Conservation (phyloP, 495 filamentous ascomycete genomes). For the Xylaria scruposa region DNA sequence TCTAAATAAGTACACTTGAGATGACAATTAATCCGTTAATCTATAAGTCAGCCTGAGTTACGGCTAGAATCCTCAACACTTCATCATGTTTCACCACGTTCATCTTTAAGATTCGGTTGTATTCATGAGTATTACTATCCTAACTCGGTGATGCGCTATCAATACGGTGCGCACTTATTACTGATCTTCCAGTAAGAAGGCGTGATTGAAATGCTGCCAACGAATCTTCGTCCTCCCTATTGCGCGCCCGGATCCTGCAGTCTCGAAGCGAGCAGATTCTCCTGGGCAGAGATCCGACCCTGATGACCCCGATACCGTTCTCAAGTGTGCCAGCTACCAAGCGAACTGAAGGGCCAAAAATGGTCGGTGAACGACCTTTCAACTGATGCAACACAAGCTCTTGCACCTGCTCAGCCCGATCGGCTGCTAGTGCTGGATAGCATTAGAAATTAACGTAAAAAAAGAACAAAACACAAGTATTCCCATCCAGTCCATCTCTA, state of each 20-base stretch:
- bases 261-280: not conserved
- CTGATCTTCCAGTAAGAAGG: not conserved
- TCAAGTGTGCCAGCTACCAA: not conserved
- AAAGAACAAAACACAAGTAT: not conserved
- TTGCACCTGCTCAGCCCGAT: not conserved
- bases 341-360: not conserved
- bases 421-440: not conserved
- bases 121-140: slow-evolving; percentile 20
- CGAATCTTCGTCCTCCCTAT: not conserved
- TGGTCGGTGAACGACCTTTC: not conserved
- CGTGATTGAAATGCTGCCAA: not conserved
- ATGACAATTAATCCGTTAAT: not conserved
- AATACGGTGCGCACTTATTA: not conserved
- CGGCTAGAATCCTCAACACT: not conserved
- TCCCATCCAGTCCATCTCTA: slow-evolving; percentile 26
- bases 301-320: not conserved
- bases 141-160: slow-evolving; percentile 9
- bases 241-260: not conserved
- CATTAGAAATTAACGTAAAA: slow-evolving; percentile 26
- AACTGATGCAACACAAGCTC: not conserved
- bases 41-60: not conserved
- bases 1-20: not conserved
- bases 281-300: not conserved
- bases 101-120: not conserved
- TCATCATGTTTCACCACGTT: not conserved